Evolutionary conservation across 2,329 filamentous ascomycete genomes (phyloP), one percentile per base, ranked within the genome.

Genomic region (Fusarium stilboides): DNA sequence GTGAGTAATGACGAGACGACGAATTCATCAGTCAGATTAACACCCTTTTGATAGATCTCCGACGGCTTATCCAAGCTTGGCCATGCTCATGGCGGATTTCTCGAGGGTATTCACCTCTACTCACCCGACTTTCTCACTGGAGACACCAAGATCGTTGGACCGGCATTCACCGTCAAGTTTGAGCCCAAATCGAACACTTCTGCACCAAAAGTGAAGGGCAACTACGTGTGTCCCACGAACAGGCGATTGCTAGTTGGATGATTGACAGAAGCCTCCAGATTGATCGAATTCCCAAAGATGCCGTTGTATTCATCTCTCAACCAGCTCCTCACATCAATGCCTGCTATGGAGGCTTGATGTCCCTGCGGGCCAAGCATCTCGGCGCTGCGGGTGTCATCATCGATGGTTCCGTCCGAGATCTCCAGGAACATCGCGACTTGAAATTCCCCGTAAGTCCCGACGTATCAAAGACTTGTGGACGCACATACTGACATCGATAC

Each of bases 321-420:
- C 68, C 68, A 2, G 34, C 49, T 24, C 62, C 57, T 0, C 52
- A 61, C 3, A 57, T 69, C 8, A 69, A 69, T 28, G 62, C 62
- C 5, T 62, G 64, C 1, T 70, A 70, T 8, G 66, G 68, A 0
- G 68, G 68, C 5, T 12, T 70, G 2, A 69, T 70, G 68, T 60
- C 58, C 12, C 43, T 65, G 3, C 47, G 68, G 1, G 68, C 68
- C 0, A 67, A 64, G 24, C 49, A 57, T 14, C 57, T 58, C 1
- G 66, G 45, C 6, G 66, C 66, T 0, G 22, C 31, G 0, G 68
- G 68, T 8, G 64, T 65, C 0, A 37, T 69, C 9, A 44, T 70
- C 2, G 66, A 70, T 5, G 68, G 68, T 2, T 61, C 36, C 0
- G 39, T 70, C 9, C 31, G 68, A 20, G 68, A 70, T n/a, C 39